These are phyloP conservation scores for Batkoa obscura DNA, from an alignment of 371 early-diverging fungal species.

Conservation along the genomic window DNA sequence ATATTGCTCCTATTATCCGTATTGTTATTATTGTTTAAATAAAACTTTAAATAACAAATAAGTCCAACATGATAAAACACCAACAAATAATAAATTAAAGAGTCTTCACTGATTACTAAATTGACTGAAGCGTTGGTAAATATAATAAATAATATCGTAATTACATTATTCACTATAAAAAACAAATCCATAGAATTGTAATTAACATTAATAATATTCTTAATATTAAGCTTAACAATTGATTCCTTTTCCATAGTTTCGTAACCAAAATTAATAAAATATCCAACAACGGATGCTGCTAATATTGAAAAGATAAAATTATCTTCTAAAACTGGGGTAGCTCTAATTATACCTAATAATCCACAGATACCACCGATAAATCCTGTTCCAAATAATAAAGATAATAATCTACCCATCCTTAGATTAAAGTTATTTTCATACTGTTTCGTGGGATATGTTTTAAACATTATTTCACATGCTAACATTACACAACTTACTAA, in stretches of 20 bases:
- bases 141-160: no score
- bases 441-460: neutral
- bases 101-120: neutral
- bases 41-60: no score
- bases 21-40: no score
- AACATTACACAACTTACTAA: slow-evolving; percentile 7
- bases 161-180: no score
- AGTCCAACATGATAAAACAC: neutral
- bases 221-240: no score
- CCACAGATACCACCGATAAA: neutral
- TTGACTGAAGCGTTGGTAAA: neutral
- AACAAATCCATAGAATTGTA: no score
- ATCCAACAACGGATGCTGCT: slow-evolving; percentile 8
- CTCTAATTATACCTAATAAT: neutral
- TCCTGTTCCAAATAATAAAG: slow-evolving; percentile 1
- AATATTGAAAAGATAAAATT: neutral
- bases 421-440: no score
- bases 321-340: no score
- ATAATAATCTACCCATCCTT: no score
- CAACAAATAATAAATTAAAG: neutral
- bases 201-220: no score
- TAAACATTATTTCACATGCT: neutral
- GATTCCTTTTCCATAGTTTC: no score
- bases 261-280: slow-evolving; percentile 10
- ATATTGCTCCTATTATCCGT: no score